phyloP scores from a whole-genome alignment of 306 rosid species.

The Prosopis cineraria region DNA sequence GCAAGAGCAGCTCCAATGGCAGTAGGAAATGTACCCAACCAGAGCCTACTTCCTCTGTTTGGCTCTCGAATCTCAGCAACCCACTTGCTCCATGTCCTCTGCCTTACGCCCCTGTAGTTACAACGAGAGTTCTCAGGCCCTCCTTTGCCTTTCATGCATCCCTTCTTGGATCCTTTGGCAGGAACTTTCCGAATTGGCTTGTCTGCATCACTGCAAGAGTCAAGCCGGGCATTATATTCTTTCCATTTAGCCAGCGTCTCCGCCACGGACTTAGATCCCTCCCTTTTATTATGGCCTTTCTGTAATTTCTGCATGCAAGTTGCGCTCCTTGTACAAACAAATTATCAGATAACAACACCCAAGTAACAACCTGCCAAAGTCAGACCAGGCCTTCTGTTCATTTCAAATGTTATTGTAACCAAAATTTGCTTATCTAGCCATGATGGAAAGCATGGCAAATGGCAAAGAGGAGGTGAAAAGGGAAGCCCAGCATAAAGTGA shows the following conservation, averaged over 20 bases:
- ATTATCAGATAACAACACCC: slow-evolving; percentile 5
- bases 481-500: neutral
- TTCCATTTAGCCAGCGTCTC: slow-evolving; percentile 70
- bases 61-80: slow-evolving; percentile 87
- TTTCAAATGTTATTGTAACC: neutral
- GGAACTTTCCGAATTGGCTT: slow-evolving; percentile 66
- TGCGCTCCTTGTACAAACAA: slow-evolving; percentile 36
- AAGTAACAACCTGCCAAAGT: slow-evolving; percentile 40
- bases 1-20: slow-evolving; percentile 87
- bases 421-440: neutral
- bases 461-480: neutral
- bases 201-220: slow-evolving; percentile 45
- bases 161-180: slow-evolving; percentile 88
- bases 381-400: slow-evolving; percentile 16
- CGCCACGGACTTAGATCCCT: slow-evolving; percentile 66
- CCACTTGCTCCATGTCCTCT: slow-evolving; percentile 97
- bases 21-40: slow-evolving; percentile 80
- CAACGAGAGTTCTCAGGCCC: slow-evolving; percentile 91
- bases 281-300: slow-evolving; percentile 48
- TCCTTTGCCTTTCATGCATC: slow-evolving; percentile 95
- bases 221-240: slow-evolving; percentile 63
- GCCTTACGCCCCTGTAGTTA: slow-evolving; percentile 90
- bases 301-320: slow-evolving; percentile 57
- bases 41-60: slow-evolving; percentile 73
- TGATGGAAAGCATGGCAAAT: neutral